Evolutionary conservation across 495 filamentous ascomycete genomes (phyloP).

Genomic region (Durotheca rogersii): DNA sequence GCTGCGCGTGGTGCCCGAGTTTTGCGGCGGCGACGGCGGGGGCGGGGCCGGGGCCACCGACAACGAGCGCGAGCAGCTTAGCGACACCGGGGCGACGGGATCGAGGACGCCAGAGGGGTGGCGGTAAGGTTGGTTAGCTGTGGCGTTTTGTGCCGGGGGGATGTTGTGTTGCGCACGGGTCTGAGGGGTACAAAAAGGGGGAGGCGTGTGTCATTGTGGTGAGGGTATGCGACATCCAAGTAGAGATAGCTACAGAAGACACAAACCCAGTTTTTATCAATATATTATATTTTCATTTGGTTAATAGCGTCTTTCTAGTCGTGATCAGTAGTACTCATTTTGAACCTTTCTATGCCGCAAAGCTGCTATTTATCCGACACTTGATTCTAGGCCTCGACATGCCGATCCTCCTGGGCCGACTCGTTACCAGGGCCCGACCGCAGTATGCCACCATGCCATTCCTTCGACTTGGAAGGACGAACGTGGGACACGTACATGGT

Average conservation of each 20-base stretch:
- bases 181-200: too few species aligned
- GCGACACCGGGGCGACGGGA: slow-evolving; percentile 9
- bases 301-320: too few species aligned
- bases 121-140: too few species aligned
- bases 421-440: slow-evolving; percentile 19
- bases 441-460: slow-evolving; percentile 44
- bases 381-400: slow-evolving; percentile 6
- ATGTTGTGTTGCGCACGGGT: too few species aligned
- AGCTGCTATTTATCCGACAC: slow-evolving; percentile 8
- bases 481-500: slow-evolving; percentile 79
- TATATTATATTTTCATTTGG: too few species aligned
- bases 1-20: slow-evolving; percentile 9
- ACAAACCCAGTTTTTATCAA: too few species aligned
- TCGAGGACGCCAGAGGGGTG: too few species aligned
- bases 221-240: too few species aligned
- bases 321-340: slow-evolving; percentile 9
- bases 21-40: background rate
- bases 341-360: slow-evolving; percentile 4
- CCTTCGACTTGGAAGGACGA: slow-evolving; percentile 63
- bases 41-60: background rate
- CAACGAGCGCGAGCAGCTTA: background rate
- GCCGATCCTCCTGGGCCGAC: slow-evolving; percentile 21
- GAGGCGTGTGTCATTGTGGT: too few species aligned
- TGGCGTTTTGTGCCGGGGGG: too few species aligned
- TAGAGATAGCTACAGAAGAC: too few species aligned